Evolutionary conservation across 495 filamentous ascomycete species (phyloP), one percentile per base, ranked within the genome.

Genomic region (Podospora pseudopauciseta): DNA sequence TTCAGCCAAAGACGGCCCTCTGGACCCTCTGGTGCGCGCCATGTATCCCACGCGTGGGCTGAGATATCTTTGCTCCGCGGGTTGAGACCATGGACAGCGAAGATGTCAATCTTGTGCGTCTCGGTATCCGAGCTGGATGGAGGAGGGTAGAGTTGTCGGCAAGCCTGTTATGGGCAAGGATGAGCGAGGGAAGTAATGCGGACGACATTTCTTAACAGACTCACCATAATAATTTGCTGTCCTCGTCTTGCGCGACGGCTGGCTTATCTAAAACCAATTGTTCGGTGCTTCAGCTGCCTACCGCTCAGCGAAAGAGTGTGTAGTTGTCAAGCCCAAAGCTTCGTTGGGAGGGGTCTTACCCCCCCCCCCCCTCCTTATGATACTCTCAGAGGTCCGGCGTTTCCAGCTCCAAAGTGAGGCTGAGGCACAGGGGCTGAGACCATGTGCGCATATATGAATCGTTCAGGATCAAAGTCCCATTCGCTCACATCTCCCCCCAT

Each of bases 61-160:
- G 54, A 55, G 6, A 70, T 67, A 4, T 71, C 67, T 44, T 71
- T 72, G 65, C 68, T 70, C 39, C 70, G 60, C 39, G 75, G 74
- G 67, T 79, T 77, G n/a, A 79, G 72, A 60, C 75, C 72, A 44
- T 77, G 75, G 20, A 78, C 66, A 11, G 76, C 72, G 61, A 77
- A 28, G 20, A 77, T 75, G 55, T 75, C 71, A n/a, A 71, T 68
- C 66, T 63, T 67, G 16, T 68, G 27, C 54, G 34, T 34, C 30
- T 64, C 69, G 13, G 57, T 44, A 20, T 53, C 55, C 55, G n/a
- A 58, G 18, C 4, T 9, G 16, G 69, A 61, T 16, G 71, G 56
- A 18, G 69, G 18, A 2, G 55, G 54, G 63, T 71, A 74, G 9
- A 74, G 64, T 59, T 68, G 65, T 27, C 68, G 73, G 34, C 70